These are phyloP conservation scores for Wickerhamomyces mucosus DNA, from an alignment of 805 yeast species.

Conservation along the genomic window DNA sequence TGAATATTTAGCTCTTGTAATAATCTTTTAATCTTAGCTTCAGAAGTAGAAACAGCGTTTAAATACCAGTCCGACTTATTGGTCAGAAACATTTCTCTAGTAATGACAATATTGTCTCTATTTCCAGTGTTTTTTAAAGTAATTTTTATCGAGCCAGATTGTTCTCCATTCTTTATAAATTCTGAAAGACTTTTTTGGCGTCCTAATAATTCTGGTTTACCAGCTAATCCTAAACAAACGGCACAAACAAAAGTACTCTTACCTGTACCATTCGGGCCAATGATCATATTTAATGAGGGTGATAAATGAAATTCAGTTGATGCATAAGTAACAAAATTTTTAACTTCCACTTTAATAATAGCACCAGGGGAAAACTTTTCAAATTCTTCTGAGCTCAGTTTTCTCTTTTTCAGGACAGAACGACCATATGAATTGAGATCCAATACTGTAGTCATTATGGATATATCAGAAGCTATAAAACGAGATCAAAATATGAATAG, in stretches of 20 bases:
- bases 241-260: slow-evolving; percentile 92
- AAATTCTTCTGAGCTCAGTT: neutral
- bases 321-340: slow-evolving; percentile 63
- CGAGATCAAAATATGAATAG: no score
- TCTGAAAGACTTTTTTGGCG: slow-evolving; percentile 50
- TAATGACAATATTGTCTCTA: slow-evolving; percentile 31
- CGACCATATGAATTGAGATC: neutral
- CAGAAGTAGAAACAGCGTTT: slow-evolving; percentile 32
- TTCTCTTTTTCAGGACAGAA: neutral
- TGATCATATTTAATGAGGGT: slow-evolving; percentile 80
- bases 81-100: slow-evolving; percentile 23
- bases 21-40: slow-evolving; percentile 33
- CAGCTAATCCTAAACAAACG: slow-evolving; percentile 80
- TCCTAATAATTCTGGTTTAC: slow-evolving; percentile 65
- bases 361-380: slow-evolving; percentile 33
- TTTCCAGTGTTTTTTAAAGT: slow-evolving; percentile 26
- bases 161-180: slow-evolving; percentile 64
- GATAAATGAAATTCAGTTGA: slow-evolving; percentile 66
- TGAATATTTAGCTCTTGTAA: slow-evolving; percentile 60
- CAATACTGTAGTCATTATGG: no score
- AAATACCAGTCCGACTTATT: slow-evolving; percentile 45
- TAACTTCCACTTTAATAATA: slow-evolving; percentile 43
- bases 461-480: no score
- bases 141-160: slow-evolving; percentile 25
- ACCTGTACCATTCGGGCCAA: slow-evolving; percentile 97